Conservation (phyloP, 106 monocot species). For the Platanthera guangdongensis region DNA sequence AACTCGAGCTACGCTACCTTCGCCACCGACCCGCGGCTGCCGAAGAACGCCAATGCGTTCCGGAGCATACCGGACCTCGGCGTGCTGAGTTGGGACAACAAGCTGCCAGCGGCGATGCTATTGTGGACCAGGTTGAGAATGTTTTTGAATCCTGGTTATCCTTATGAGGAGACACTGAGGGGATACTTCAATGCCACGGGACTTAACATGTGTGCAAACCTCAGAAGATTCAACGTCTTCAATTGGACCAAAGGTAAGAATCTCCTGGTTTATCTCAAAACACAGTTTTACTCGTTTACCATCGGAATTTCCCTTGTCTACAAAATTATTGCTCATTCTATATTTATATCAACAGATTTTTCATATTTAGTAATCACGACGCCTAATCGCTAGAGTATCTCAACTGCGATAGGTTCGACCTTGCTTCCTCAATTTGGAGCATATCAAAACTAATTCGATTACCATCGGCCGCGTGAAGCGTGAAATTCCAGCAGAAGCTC, state of each 20-base stretch:
- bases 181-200: conserved; percentile 47
- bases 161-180: conserved; percentile 69
- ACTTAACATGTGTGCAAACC: conserved; percentile 49
- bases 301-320: too few relatives aligned
- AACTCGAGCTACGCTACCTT: conserved; percentile 49
- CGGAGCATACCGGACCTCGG: conserved; percentile 30
- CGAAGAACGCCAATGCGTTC: conserved; percentile 55
- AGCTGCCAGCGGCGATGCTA: conserved; percentile 73
- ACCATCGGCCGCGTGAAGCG: conserved; percentile 38
- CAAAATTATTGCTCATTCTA: too few relatives aligned
- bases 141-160: conserved; percentile 83
- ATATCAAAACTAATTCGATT: background rate
- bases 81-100: conserved; percentile 96
- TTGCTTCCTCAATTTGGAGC: too few relatives aligned
- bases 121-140: conserved; percentile 67
- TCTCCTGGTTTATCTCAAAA: too few relatives aligned
- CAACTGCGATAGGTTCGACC: too few relatives aligned
- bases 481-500: conserved; percentile 14
- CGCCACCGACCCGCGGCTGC: conserved; percentile 49
- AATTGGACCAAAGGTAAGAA: conserved; percentile 60
- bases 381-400: too few relatives aligned
- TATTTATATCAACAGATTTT: too few relatives aligned
- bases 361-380: too few relatives aligned
- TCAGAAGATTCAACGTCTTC: conserved; percentile 52
- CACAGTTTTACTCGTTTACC: too few relatives aligned